These are phyloP conservation scores for Neostapfia colusana DNA, from an alignment of 176 grass and related monocot species.

Conservation along the genomic window DNA sequence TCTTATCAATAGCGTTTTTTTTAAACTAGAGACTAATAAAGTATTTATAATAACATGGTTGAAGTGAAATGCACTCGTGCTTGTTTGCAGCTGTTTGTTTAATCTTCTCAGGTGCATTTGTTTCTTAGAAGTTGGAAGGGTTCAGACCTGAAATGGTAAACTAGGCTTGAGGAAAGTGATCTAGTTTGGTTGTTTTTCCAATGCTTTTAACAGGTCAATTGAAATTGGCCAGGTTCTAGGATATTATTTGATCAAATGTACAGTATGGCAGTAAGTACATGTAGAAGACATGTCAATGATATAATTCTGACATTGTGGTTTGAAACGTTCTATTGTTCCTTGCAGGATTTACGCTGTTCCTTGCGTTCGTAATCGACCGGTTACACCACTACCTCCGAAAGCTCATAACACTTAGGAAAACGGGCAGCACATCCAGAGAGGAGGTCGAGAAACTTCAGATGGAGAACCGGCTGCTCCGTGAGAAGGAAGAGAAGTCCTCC, in stretches of 20 bases:
- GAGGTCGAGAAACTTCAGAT: conserved; percentile 79
- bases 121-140: background rate
- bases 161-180: background rate
- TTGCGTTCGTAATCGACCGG: conserved; percentile 78
- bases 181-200: background rate
- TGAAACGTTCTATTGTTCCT: conserved; percentile 11
- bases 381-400: conserved; percentile 81
- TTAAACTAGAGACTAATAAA: background rate
- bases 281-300: background rate
- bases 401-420: conserved; percentile 57
- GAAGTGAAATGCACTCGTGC: background rate
- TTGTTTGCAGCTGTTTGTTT: background rate
- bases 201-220: background rate
- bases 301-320: background rate
- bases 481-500: conserved; percentile 59
- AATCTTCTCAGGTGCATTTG: background rate
- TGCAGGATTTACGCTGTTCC: conserved; percentile 76
- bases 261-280: background rate
- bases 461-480: conserved; percentile 53
- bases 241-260: background rate
- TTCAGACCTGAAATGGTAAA: conserved; percentile 9
- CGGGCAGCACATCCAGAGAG: conserved; percentile 54
- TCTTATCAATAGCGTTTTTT: background rate
- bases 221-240: background rate
- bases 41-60: background rate